Evolutionary conservation across 2,329 filamentous ascomycete species (phyloP), one percentile per base, ranked within the genome.

Genomic region (Colletotrichum sansevieriae): DNA sequence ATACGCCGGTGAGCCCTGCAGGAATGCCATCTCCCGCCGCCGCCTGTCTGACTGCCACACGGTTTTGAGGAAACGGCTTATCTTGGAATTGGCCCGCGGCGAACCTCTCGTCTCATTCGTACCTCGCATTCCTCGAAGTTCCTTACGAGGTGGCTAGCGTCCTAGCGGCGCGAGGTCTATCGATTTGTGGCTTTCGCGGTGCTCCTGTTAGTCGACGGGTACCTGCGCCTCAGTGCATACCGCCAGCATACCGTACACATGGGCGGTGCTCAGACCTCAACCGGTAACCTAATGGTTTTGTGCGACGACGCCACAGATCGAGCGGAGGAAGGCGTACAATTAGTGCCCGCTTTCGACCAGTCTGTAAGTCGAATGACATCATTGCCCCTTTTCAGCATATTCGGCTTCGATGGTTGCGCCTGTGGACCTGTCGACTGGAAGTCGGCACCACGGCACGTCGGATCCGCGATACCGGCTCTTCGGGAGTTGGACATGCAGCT

Each of bases 191-290:
- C 62, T 60, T 68, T 65, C 41, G 65, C 35, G 41, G 39, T 49
- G 39, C 43, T 49, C 55, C 62, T 65, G 12, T 20, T 47, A 65
- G 55, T 29, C 35, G 47, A 39, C 65, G 65, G 62, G 65, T 68
- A 61, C 65, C 65, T 68, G 62, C 62, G 65, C 55, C 65, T 65
- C 65, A 49, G 20, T 49, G 43, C 49, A 55, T 65, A 47, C 46
- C 33, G 46, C 37, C 56, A 37, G 47, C 56, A 43, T 60, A 33
- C 54, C 41, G 22, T 49, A 35, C 39, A n/a, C 55, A 39, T 59
- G 54, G 65, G 25, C 54, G 43, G 41, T 54, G 22, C 46, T 33
- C 25, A 55, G 29, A 46, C 44, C 37, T 29, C 20, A 39, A 22
- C 47, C 41, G 54, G 47, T 35, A 43, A 13, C 12, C 29, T 44